Conservation (phyloP, 768 basidiomycete species). For the Trametes punicea region DNA sequence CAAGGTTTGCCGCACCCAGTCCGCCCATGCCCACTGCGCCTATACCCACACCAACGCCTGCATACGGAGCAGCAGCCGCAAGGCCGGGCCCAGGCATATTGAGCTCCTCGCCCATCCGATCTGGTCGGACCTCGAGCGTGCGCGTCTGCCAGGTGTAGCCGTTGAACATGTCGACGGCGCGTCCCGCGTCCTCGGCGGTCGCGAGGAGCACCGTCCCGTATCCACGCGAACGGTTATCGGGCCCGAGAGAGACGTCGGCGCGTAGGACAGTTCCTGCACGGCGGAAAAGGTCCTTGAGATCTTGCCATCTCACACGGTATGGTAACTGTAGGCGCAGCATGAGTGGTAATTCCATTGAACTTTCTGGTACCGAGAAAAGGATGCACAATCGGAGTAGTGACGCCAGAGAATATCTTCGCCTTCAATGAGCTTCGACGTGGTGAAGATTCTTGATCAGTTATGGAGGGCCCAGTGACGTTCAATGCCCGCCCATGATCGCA, state of each 20-base stretch:
- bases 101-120: conserved; percentile 56
- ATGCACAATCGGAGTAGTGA: too few species aligned
- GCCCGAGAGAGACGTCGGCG: conserved; percentile 53
- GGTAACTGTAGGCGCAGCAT: conserved; percentile 59
- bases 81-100: conserved; percentile 16
- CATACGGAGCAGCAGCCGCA: background rate
- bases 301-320: conserved; percentile 98
- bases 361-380: too few species aligned
- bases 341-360: background rate
- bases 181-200: conserved; percentile 89
- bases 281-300: conserved; percentile 96
- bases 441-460: too few species aligned
- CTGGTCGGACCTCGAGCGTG: conserved; percentile 86
- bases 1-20: conserved; percentile 17
- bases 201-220: conserved; percentile 94
- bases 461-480: too few species aligned
- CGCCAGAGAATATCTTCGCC: too few species aligned
- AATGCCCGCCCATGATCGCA: too few species aligned
- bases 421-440: too few species aligned
- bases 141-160: conserved; percentile 97
- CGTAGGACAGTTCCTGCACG: conserved; percentile 75
- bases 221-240: conserved; percentile 89
- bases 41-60: conserved; percentile 7
- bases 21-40: conserved; percentile 24
- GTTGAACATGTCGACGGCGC: conserved; percentile 92